These are phyloP conservation scores for Beauveria brongniartii DNA, from an alignment of 2,329 filamentous ascomycete species.

Conservation along the genomic window DNA sequence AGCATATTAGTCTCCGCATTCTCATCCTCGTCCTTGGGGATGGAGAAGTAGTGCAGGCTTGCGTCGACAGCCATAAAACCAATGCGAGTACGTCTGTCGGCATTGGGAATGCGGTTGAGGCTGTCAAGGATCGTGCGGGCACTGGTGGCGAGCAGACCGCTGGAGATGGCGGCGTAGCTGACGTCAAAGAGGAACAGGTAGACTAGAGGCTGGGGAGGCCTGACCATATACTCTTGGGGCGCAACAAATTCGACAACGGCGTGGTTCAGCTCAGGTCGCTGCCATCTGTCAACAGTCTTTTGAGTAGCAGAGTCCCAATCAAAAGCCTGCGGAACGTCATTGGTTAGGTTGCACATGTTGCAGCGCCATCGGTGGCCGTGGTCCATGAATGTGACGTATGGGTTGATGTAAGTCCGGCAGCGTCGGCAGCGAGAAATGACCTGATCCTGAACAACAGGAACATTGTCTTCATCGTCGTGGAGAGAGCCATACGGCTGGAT, in stretches of 20 bases:
- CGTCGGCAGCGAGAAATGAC: constrained; percentile 94
- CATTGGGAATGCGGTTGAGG: constrained; percentile 95
- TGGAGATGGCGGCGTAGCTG: constrained; percentile 82
- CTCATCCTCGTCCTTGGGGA: constrained; percentile 82
- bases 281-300: constrained; percentile 86
- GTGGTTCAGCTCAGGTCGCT: constrained; percentile 87
- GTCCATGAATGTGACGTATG: constrained; percentile 92
- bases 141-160: constrained; percentile 82
- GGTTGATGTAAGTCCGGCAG: constrained; percentile 96
- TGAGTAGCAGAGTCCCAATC: constrained; percentile 94
- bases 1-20: constrained; percentile 82
- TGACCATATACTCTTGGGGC: constrained; percentile 98
- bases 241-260: constrained; percentile 97
- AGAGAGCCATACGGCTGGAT: constrained; percentile 93
- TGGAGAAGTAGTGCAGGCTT: constrained; percentile 90
- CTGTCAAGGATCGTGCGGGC: constrained; percentile 93
- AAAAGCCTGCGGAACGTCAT: constrained; percentile 97
- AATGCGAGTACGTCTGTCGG: constrained; percentile 81
- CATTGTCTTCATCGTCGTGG: constrained; percentile 83
- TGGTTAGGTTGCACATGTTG: constrained; percentile 99
- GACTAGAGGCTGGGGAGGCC: constrained; percentile 87
- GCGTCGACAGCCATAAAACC: constrained; percentile 96
- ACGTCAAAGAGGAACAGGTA: constrained; percentile 96
- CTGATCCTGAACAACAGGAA: constrained; percentile 91
- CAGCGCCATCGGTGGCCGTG: constrained; percentile 97